Evolutionary conservation across 2,329 filamentous ascomycete species (phyloP).

Genomic region (Trichocomaceae sp.): DNA sequence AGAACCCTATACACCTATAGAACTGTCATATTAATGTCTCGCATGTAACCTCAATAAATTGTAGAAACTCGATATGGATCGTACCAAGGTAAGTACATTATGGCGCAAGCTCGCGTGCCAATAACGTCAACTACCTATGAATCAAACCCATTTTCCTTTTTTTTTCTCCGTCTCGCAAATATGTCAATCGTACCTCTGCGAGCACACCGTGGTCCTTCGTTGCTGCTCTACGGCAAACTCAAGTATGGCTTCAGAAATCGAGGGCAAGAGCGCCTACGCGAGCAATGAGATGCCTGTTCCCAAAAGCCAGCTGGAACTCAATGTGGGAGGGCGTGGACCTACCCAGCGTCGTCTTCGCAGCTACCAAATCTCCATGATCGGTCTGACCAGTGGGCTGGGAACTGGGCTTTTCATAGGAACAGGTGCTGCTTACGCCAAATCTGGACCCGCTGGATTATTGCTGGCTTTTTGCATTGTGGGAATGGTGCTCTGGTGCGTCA

Average conservation of each 20-base stretch:
- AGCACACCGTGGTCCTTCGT: background rate
- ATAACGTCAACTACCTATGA: background rate
- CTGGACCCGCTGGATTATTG: slow-evolving; percentile 48
- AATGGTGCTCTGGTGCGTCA: slow-evolving; percentile 78
- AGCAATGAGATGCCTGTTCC: background rate
- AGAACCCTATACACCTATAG: background rate
- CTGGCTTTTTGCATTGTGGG: slow-evolving; percentile 56
- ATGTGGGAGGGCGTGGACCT: slow-evolving; percentile 28
- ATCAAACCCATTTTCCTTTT: background rate
- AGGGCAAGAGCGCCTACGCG: background rate
- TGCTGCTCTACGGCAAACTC: background rate
- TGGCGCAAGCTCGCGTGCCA: slow-evolving; percentile 1
- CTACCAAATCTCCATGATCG: slow-evolving; percentile 35
- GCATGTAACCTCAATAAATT: background rate
- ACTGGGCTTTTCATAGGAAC: slow-evolving; percentile 52
- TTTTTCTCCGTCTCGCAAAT: background rate
- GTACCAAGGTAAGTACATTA: background rate
- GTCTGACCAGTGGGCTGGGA: slow-evolving; percentile 53
- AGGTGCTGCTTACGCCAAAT: slow-evolving; percentile 46
- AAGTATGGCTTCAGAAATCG: slow-evolving; percentile 4
- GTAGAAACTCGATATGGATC: background rate
- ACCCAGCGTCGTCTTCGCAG: slow-evolving; percentile 30
- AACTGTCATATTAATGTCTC: background rate
- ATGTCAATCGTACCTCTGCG: background rate
- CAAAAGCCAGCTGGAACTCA: slow-evolving; percentile 26